Evolutionary conservation across 352 stramenopile species (phyloP).

Genomic region (Pythium phragmitis): DNA sequence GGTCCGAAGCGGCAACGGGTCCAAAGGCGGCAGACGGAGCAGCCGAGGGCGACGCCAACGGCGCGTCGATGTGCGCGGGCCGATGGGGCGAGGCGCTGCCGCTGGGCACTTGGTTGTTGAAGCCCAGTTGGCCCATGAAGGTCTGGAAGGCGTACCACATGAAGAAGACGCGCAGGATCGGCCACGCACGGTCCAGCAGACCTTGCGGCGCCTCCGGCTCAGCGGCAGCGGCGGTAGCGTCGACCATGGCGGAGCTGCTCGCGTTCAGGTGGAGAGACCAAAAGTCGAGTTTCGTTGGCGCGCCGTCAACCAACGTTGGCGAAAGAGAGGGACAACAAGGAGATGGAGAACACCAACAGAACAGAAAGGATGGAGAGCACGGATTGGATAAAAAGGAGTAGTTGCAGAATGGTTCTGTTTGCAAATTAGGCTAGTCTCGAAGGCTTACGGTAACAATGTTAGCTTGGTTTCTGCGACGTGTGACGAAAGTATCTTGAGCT

Average conservation of each 20-base stretch:
- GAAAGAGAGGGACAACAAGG: conserved; percentile 11
- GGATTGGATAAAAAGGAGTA: conserved; percentile 22
- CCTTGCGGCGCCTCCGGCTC: conserved; percentile 31
- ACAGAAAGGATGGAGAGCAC: not conserved
- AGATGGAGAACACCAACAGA: not conserved
- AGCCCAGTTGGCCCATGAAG: conserved; percentile 41
- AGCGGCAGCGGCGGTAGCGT: conserved; percentile 2
- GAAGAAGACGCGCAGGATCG: conserved; percentile 69
- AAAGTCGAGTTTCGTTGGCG: conserved; percentile 2
- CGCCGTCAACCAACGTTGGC: conserved; percentile 4
- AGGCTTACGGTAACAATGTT: not conserved
- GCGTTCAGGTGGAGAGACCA: not conserved
- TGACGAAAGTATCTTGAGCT: not conserved
- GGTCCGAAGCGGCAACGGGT: not conserved
- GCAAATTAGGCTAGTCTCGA: not conserved
- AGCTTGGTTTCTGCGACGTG: conserved; percentile 7
- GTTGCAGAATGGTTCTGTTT: not conserved
- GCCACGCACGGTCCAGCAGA: conserved; percentile 61
- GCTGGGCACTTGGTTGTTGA: conserved; percentile 21
- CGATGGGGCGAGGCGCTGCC: not conserved
- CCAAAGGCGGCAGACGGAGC: not conserved
- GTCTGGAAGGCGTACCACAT: conserved; percentile 83
- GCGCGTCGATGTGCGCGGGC: not conserved
- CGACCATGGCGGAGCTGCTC: conserved; percentile 10
- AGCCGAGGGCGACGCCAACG: not conserved